phyloP scores from a whole-genome alignment of 2,329 filamentous ascomycete species.

The Trichoderma atroviride region DNA sequence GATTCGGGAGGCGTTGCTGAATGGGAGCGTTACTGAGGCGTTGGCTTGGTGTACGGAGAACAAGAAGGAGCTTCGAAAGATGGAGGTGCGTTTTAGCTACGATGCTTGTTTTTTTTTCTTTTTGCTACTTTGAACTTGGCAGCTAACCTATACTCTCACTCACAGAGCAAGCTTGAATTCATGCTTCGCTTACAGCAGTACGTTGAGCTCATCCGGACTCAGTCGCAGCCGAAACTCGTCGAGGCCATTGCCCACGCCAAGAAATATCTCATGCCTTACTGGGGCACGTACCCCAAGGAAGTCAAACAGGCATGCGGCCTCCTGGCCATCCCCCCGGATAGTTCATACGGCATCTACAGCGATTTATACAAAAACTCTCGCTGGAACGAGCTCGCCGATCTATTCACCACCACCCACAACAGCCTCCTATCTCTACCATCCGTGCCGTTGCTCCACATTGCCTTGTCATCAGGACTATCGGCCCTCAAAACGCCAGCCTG shows the following conservation, averaged over 20 bases:
- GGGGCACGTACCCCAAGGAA: slow-evolving; percentile 67
- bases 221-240: slow-evolving; percentile 63
- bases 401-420: slow-evolving; percentile 87
- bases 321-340: slow-evolving; percentile 67
- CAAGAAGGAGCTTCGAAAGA: slow-evolving; percentile 87
- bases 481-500: slow-evolving; percentile 95
- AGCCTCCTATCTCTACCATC: slow-evolving; percentile 79
- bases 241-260: slow-evolving; percentile 83
- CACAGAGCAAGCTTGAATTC: slow-evolving; percentile 83
- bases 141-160: slow-evolving; percentile 10
- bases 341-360: slow-evolving; percentile 48
- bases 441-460: slow-evolving; percentile 84
- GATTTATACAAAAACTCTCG: slow-evolving; percentile 72
- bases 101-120: no score
- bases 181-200: slow-evolving; percentile 93
- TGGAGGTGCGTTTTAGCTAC: slow-evolving; percentile 57
- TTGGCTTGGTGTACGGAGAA: slow-evolving; percentile 92
- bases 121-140: background rate
- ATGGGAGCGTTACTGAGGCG: slow-evolving; percentile 74
- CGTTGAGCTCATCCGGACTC: slow-evolving; percentile 80
- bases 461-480: slow-evolving; percentile 86
- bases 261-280: slow-evolving; percentile 75
- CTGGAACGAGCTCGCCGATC: slow-evolving; percentile 74
- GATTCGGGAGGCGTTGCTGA: slow-evolving; percentile 72
- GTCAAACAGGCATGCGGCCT: slow-evolving; percentile 77